Evolutionary conservation across 2,329 filamentous ascomycete species (phyloP), one percentile per base, ranked within the genome.

Genomic region (Ophiostoma fasciatum): DNA sequence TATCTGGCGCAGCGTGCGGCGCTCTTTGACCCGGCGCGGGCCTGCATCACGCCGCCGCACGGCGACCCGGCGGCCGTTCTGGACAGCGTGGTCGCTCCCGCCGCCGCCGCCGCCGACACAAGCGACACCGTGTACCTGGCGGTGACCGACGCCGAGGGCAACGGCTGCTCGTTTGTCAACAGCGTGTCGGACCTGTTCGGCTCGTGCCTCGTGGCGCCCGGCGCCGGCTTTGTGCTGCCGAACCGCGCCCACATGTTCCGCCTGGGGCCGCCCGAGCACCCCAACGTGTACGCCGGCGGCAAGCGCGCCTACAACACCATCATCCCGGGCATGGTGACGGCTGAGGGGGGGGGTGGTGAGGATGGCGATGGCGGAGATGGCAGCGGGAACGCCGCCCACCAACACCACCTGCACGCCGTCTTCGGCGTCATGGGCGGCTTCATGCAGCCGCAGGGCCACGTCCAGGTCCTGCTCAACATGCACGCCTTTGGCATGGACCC

Each of bases 261-360:
- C 1, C 68, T 96, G 0, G 59, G 70, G 11, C 27, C 48, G 1
- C 56, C 64, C 1, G 61, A 63, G 4, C 85, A 93, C 49, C 83
- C 85, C 0, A 94, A 96, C 51, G 67, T 67, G 13, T 68, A 90
- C 14, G 81, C 72, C 8, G 82, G 84, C 0, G 64, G 74, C 12
- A 94, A 94, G 61, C 60, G 88, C 25, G 87, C 88, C 0, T 96
- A 94, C 58, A 88, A 94, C 56, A 96, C 88, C 31, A 94, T 96
- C 53, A 96, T 96, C 47, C 88, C 88, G 0, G 87, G 81, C 1
- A 68, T 94, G 56, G 71, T 87, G 14, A 94, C 88, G 0, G 82
- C 88, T 10, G 39, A 31, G 7, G 29, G 88, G 12, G 25, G 14
- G 12, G 23, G 1, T 2, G 20, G 20, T 4, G 20, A 6, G 3